phyloP scores from a whole-genome alignment of 306 rosid species.

The Cucumis hystrix region DNA sequence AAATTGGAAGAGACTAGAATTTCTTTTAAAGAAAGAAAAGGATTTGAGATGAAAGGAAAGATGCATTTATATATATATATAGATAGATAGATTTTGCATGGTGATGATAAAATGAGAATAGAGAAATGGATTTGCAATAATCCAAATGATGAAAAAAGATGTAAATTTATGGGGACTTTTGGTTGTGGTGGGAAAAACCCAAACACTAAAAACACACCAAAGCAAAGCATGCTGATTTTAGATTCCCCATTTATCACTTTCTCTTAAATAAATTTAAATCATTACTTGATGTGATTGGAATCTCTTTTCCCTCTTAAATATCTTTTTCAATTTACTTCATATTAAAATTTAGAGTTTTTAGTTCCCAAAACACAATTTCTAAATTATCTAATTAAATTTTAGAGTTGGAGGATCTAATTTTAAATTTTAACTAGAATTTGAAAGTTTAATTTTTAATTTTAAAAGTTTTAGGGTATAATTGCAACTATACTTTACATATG shows the following conservation, averaged over 20 bases:
- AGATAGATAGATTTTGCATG: not conserved
- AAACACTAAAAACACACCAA: not conserved
- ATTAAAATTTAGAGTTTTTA: too few species aligned
- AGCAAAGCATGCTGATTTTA: not conserved
- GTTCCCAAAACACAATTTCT: too few species aligned
- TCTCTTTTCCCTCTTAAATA: not conserved
- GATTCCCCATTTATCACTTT: not conserved
- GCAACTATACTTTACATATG: too few species aligned
- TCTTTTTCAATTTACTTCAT: not conserved
- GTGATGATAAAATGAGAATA: not conserved
- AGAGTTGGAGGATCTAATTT: too few species aligned
- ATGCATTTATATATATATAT: not conserved
- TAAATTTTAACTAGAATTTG: too few species aligned
- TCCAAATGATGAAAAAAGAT: not conserved
- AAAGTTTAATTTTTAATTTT: too few species aligned
- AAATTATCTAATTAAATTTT: too few species aligned
- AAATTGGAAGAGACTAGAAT: not conserved
- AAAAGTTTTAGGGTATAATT: too few species aligned
- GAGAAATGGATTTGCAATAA: not conserved
- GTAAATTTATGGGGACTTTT: not conserved
- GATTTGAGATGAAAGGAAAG: not conserved
- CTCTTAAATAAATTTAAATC: not conserved
- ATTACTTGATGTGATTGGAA: conserved; percentile 3
- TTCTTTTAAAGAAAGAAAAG: not conserved
- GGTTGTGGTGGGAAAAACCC: not conserved